Evolutionary conservation across 352 stramenopile species (phyloP), one percentile per base, ranked within the genome.

Genomic region (Phytophthora vignae): DNA sequence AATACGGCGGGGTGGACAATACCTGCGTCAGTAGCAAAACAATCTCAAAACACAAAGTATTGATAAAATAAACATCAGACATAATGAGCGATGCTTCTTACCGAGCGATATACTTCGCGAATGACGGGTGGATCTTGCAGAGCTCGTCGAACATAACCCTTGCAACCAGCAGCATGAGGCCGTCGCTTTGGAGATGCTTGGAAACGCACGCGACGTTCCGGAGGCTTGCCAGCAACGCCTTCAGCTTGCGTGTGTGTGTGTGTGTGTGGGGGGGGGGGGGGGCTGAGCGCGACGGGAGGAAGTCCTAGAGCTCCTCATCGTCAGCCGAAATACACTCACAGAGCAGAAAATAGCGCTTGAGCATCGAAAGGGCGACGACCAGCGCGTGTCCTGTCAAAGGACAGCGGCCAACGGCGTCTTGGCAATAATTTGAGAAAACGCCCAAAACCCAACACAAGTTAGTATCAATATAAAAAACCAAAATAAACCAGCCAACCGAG

Each of bases 1-100:
- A 69, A 63, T 4, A 44, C 44, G 17, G 42, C 5, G 14, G 40
- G 64, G 31, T 64, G 42, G 7, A 53, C 29, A 25, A 58, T 69
- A 36, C 48, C 31, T 0, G 54, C 63, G 14, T 64, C 63, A 11
- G 62, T 19, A 60, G 4, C 3, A 1, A 58, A 42, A 42, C 15
- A 15, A 15, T 11, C 5, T 36, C 29, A 17, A 42, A 42, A 42
- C 1, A 17, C 29, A 36, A 0, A 42, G 11, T 42, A 42, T n/a
- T n/a, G n/a, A n/a, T n/a, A 44, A 44, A 29, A 33, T 53, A 67
- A n/a, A 44, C 19, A 53, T 42, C 36, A 42, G 19, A 61, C 29
- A 36, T 64, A 36, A 52, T 44, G 7, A 44, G 12, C 36, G 36
- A 44, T 44, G 36, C 15, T 53, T 9, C 55, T 48, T 64, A 64